Evolutionary conservation across 331 rosid species (phyloP).

Genomic region (Cucumis variabilis): DNA sequence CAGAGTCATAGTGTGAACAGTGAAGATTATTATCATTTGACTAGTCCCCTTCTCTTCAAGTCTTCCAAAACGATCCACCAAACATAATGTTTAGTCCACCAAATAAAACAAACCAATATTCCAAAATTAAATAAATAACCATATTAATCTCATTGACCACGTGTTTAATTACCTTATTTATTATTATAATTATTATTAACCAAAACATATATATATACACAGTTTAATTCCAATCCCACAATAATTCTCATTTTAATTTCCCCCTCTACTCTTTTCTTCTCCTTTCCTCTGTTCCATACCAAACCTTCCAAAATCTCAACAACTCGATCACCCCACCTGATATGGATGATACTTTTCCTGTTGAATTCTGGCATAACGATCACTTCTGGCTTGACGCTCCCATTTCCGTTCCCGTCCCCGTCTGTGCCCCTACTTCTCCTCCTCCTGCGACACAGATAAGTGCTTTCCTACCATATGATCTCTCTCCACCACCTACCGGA

Average conservation of each 20-base stretch:
- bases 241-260: neutral
- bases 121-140: neutral
- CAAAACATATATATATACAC: neutral
- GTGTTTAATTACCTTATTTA: neutral
- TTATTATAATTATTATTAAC: neutral
- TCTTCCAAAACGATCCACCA: neutral
- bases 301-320: neutral
- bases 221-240: neutral
- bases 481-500: neutral
- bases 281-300: neutral
- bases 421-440: neutral
- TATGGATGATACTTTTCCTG: neutral
- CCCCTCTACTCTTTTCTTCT: neutral
- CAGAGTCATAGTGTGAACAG: neutral
- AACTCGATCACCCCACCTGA: neutral
- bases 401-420: neutral
- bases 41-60: neutral
- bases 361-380: constrained; percentile 18
- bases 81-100: neutral
- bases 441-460: neutral
- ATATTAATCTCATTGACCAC: neutral
- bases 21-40: neutral
- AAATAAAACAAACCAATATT: neutral
- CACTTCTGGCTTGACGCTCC: constrained; percentile 12
- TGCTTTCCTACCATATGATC: constrained; percentile 9